A percentile compares a stretch with the other conserved stretches of the same genome.
Conservation (phyloP, 1,139 yeast genomes). For the Blastobotrys proliferans region DNA sequence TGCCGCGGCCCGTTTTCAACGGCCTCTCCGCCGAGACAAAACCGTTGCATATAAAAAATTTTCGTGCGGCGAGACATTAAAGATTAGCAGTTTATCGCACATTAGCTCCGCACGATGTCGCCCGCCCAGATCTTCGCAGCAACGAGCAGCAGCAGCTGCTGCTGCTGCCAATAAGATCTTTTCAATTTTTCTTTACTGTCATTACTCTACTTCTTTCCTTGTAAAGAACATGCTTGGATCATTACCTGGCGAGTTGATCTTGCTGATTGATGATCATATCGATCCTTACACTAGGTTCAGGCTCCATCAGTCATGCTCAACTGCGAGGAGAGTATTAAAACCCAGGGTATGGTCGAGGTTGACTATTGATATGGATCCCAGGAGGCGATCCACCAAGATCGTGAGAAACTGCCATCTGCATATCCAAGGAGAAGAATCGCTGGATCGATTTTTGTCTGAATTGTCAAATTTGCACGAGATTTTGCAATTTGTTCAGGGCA, state of each 20-base stretch:
- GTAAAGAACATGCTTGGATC: not conserved
- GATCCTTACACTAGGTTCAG: not conserved
- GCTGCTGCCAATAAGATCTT: too few relatives aligned
- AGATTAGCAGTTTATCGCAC: too few relatives aligned
- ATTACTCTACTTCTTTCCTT: not conserved
- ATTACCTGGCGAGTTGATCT: constrained; percentile 5
- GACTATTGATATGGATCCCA: not conserved
- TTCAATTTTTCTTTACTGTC: not conserved
- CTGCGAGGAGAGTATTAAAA: not conserved
- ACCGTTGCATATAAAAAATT: too few relatives aligned
- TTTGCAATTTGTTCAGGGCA: too few relatives aligned
- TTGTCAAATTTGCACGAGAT: too few relatives aligned
- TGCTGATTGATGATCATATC: not conserved
- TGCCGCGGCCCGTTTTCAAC: too few relatives aligned
- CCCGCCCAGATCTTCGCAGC: too few relatives aligned
- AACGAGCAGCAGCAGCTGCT: too few relatives aligned
- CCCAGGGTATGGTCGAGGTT: not conserved
- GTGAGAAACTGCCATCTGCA: not conserved
- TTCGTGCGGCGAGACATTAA: too few relatives aligned
- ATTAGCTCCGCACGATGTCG: too few relatives aligned
- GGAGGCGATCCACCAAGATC: not conserved
- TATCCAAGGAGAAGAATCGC: not conserved
- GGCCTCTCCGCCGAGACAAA: too few relatives aligned
- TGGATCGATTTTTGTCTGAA: not conserved
- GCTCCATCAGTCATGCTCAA: not conserved